Conservation (phyloP, 768 basidiomycete genomes). For the Hericium alpestre region DNA sequence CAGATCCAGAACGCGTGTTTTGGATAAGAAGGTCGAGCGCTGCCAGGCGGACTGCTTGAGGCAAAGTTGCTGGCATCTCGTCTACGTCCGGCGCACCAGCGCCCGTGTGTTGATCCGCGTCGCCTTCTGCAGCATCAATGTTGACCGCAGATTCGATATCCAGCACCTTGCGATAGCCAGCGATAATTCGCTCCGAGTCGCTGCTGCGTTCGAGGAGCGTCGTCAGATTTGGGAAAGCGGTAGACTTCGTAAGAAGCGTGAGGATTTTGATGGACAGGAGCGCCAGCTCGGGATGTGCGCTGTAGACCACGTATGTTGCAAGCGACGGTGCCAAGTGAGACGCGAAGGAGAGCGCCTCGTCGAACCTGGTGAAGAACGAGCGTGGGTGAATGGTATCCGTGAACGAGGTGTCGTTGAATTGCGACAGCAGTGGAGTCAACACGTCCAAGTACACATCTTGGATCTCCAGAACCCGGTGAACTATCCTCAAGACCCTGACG, state of each 20-base stretch:
- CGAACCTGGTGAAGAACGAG: conserved; percentile 63
- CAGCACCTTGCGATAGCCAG: conserved; percentile 64
- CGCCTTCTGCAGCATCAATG: conserved; percentile 45
- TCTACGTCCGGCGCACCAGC: conserved; percentile 59
- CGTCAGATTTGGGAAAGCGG: conserved; percentile 61
- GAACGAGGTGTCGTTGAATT: conserved; percentile 46
- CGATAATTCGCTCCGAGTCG: conserved; percentile 78
- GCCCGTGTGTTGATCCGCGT: conserved; percentile 55
- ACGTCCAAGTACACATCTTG: conserved; percentile 88
- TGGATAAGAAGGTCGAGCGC: conserved; percentile 76
- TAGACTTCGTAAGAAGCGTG: conserved; percentile 50
- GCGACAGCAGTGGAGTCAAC: conserved; percentile 65
- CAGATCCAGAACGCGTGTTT: conserved; percentile 49
- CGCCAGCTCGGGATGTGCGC: conserved; percentile 60
- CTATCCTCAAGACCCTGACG: conserved; percentile 69
- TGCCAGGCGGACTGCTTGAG: conserved; percentile 63
- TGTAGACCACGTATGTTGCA: conserved; percentile 67
- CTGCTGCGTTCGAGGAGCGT: conserved; percentile 70
- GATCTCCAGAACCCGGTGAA: conserved; percentile 70
- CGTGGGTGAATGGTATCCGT: conserved; percentile 48
- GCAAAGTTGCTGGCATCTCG: conserved; percentile 34
- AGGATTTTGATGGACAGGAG: conserved; percentile 75
- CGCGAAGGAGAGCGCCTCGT: conserved; percentile 62
- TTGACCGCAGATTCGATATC: conserved; percentile 52
- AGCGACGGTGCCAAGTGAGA: conserved; percentile 70